Evolutionary conservation across 2,329 filamentous ascomycete genomes (phyloP).

Genomic region (Trichoderma arundinaceum): DNA sequence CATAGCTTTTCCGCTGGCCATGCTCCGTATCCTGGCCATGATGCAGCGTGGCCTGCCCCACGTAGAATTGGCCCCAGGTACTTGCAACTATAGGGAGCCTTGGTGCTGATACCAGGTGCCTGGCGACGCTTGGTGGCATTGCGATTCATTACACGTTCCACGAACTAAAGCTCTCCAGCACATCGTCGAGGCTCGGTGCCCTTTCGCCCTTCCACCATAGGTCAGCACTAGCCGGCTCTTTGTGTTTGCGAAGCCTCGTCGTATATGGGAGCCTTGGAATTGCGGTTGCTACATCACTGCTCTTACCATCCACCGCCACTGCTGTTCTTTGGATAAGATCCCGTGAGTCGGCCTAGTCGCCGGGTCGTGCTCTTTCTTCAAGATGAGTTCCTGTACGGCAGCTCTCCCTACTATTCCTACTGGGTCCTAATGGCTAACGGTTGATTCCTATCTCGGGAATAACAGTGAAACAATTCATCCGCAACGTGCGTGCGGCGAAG

Average conservation of each 20-base stretch:
- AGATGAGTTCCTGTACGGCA: constrained; percentile 50
- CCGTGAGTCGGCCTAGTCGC: constrained; percentile 41
- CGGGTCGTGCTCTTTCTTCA: constrained; percentile 42
- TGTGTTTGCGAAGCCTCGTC: not conserved
- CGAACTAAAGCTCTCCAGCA: constrained; percentile 9
- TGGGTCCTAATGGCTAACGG: constrained; percentile 16
- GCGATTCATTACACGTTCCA: constrained; percentile 19
- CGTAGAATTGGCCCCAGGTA: constrained; percentile 27
- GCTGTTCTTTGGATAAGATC: constrained; percentile 36
- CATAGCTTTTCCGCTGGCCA: constrained; percentile 29
- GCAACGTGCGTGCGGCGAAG: constrained; percentile 97
- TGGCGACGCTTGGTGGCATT: constrained; percentile 24
- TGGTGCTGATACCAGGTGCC: constrained; percentile 15
- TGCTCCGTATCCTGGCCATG: constrained; percentile 17
- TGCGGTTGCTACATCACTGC: constrained; percentile 11
- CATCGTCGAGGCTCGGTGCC: constrained; percentile 15
- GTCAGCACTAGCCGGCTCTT: constrained; percentile 9
- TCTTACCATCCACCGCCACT: constrained; percentile 27
- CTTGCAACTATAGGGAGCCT: constrained; percentile 11
- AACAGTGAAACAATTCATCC: constrained; percentile 98
- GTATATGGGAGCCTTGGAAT: constrained; percentile 8
- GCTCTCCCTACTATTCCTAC: constrained; percentile 27
- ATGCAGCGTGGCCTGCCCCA: constrained; percentile 31
- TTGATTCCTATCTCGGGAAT: not conserved
- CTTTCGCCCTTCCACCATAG: constrained; percentile 11